These are phyloP conservation scores for Penicillium janthinellum DNA, from an alignment of 2,329 filamentous ascomycete genomes.

Conservation along the genomic window DNA sequence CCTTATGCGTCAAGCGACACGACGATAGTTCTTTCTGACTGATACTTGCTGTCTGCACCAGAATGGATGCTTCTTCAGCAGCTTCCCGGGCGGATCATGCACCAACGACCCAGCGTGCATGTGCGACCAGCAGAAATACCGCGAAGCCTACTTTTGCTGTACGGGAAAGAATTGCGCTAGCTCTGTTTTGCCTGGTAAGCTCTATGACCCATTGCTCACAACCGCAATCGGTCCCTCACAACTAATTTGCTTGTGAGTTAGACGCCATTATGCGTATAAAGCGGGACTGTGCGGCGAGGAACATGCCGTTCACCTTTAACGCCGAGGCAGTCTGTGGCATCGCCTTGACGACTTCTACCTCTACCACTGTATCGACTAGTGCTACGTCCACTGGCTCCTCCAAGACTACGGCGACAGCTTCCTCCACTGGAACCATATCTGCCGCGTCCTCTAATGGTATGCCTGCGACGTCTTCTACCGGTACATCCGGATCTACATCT, in stretches of 20 bases:
- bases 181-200: not conserved
- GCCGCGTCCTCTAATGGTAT: not conserved
- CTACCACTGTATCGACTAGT: not conserved
- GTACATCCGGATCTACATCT: not conserved
- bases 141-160: conserved; percentile 1
- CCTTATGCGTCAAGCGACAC: not conserved
- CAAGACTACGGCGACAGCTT: not conserved
- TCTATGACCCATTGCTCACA: not conserved
- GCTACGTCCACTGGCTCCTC: not conserved
- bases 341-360: not conserved
- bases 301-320: conserved; percentile 3
- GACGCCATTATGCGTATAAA: not conserved
- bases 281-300: not conserved
- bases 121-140: conserved; percentile 1
- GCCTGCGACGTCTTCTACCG: not conserved
- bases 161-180: not conserved
- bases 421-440: not conserved
- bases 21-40: not conserved
- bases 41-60: not conserved
- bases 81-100: not conserved
- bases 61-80: not conserved
- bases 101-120: not conserved
- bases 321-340: not conserved
- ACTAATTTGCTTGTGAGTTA: not conserved
- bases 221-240: not conserved